A percentile compares a stretch with the other conserved stretches of the same genome.
Evolutionary conservation across 805 yeast genomes (phyloP).

Genomic region (Saccharomycopsis sp.): DNA sequence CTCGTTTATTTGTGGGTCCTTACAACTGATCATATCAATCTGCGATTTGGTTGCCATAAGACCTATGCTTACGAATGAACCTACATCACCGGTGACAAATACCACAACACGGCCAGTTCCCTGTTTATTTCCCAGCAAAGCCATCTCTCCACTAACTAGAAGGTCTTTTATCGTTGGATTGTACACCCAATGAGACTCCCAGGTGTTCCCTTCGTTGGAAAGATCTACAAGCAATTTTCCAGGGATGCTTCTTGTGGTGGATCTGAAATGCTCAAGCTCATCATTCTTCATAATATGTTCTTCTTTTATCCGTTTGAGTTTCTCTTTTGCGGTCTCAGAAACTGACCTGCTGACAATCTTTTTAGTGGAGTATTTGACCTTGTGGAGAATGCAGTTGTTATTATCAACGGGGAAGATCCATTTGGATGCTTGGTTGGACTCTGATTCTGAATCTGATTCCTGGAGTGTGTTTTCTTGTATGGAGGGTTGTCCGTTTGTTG

Average conservation of each 20-base stretch:
- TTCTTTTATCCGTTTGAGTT: neutral
- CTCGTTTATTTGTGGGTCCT: neutral
- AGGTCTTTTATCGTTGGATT: slow-evolving; percentile 6
- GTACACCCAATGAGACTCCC: slow-evolving; percentile 10
- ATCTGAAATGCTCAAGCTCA: neutral
- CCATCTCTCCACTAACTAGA: neutral
- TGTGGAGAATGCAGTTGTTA: neutral
- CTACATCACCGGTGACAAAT: slow-evolving; percentile 13
- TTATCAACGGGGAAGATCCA: neutral
- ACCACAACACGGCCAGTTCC: neutral
- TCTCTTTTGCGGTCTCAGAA: neutral
- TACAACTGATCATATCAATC: neutral
- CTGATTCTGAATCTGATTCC: neutral
- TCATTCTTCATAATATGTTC: neutral
- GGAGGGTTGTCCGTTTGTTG: neutral
- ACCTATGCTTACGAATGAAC: slow-evolving; percentile 13
- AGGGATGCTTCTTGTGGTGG: neutral
- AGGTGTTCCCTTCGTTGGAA: slow-evolving; percentile 1
- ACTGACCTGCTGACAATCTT: neutral
- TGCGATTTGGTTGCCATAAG: neutral
- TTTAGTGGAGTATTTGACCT: slow-evolving; percentile 12
- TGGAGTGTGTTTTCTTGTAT: neutral
- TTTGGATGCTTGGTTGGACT: neutral
- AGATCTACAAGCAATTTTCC: neutral
- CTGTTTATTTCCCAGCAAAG: neutral